Evolutionary conservation across 1,139 yeast genomes (phyloP), one percentile per base, ranked within the genome.

Genomic region (Geotrichum carabidarum): DNA sequence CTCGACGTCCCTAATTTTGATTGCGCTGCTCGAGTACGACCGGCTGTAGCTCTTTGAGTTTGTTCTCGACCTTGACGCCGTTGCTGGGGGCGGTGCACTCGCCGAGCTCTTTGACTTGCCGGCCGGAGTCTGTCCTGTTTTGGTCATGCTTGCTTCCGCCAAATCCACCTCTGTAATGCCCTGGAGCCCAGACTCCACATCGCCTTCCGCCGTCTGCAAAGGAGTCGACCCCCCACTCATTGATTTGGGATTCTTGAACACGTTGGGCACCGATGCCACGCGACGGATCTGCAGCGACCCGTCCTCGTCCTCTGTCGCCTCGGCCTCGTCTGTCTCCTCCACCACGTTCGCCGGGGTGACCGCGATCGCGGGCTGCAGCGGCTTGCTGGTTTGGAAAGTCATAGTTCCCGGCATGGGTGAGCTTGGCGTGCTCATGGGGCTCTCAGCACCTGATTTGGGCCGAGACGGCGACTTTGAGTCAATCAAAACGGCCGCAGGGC

Each of bases 1-100:
- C 66, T 85, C 88, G 7, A 84, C 94, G 60, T 82, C 83, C 60
- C 84, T 75, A 30, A 88, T 77, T 62, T 84, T 85, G 48, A 86
- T 85, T 15, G 95, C 83, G 50, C 65, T 63, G 58, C 81, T 78
- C 12, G 90, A 81, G 66, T 87, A 87, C 60, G 85, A 81, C 58
- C 94, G 74, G 52, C 59, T 63, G 27, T 22, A 22, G 35, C 59
- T 50, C 50, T 60, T 63, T 4, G 67, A 63, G 50, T 61, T 62
- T 5, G 68, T 62, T 4, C 82, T 79, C 32, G 68, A 63, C 18
- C 65, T 57, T 2, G 62, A 45, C 9, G 35, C 48, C 1, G 50
- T 8, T 32, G 37, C 50, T 14, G 48, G 41, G 17, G 54, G 22
- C 11, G 45, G 36, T 14, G 42, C 22, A 3, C 14, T 4, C 11